Evolutionary conservation across 805 yeast genomes (phyloP).

Genomic region (Sporopachydermia lactativora): DNA sequence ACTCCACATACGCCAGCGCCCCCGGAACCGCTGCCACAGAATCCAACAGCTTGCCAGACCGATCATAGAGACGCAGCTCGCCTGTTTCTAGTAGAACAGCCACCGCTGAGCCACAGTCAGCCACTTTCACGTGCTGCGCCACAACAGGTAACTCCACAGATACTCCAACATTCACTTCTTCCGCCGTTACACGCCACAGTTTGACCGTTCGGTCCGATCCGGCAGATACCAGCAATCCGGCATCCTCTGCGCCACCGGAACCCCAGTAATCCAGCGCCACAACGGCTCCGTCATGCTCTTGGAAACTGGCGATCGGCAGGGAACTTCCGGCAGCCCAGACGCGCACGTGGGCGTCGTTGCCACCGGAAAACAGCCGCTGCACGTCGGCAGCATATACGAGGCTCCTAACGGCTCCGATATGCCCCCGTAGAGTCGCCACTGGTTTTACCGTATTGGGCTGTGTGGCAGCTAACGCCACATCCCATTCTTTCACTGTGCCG

Average conservation of each 20-base stretch:
- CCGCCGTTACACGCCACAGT: too few relatives aligned
- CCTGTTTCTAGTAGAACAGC: slow-evolving; percentile 12
- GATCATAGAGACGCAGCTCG: slow-evolving; percentile 8
- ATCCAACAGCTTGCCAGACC: neutral
- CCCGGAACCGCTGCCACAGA: neutral
- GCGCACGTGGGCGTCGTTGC: slow-evolving; percentile 10
- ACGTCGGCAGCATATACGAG: slow-evolving; percentile 9
- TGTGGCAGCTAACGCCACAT: slow-evolving; percentile 3
- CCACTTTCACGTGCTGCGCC: too few relatives aligned
- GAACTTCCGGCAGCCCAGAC: slow-evolving; percentile 8
- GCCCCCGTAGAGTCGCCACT: slow-evolving; percentile 8
- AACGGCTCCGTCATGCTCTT: slow-evolving; percentile 9
- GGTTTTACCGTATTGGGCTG: slow-evolving; percentile 4
- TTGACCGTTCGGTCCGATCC: slow-evolving; percentile 11
- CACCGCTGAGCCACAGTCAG: slow-evolving; percentile 7
- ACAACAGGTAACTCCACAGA: too few relatives aligned
- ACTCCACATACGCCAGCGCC: too few relatives aligned
- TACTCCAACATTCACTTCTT: too few relatives aligned
- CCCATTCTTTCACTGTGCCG: slow-evolving; percentile 12
- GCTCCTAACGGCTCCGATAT: slow-evolving; percentile 9
- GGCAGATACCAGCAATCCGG: slow-evolving; percentile 10
- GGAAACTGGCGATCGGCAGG: slow-evolving; percentile 6
- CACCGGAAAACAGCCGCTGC: slow-evolving; percentile 11
- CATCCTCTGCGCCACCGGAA: slow-evolving; percentile 5
- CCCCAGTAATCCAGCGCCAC: slow-evolving; percentile 9